phyloP scores from a whole-genome alignment of 2,329 filamentous ascomycete species.

The Fusarium falciforme region DNA sequence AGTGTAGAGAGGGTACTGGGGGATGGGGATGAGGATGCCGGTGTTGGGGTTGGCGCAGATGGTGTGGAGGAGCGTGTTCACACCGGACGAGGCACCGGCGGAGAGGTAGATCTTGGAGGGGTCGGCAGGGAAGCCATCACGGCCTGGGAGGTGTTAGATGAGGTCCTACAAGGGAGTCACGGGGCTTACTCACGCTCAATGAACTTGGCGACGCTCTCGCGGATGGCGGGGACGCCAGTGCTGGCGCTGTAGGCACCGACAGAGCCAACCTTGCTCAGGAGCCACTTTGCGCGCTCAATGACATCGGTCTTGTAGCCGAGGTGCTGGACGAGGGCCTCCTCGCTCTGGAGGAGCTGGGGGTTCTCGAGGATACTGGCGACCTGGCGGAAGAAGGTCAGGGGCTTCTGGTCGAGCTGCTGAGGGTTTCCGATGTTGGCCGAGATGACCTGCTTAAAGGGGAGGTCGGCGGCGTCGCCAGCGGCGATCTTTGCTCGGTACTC shows the following conservation, averaged over 20 bases:
- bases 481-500: slow-evolving; percentile 82
- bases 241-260: slow-evolving; percentile 98
- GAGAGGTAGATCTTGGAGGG: slow-evolving; percentile 89
- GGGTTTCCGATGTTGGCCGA: slow-evolving; percentile 99
- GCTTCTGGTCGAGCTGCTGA: slow-evolving; percentile 98
- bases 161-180: slow-evolving; percentile 58
- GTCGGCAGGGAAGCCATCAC: slow-evolving; percentile 89
- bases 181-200: slow-evolving; percentile 76
- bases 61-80: slow-evolving; percentile 91
- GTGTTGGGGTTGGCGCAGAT: slow-evolving; percentile 82
- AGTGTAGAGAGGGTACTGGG: slow-evolving; percentile 98
- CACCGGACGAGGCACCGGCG: slow-evolving; percentile 90
- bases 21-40: slow-evolving; percentile 93
- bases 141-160: slow-evolving; percentile 58
- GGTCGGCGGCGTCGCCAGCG: slow-evolving; percentile 62
- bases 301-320: slow-evolving; percentile 94
- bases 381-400: slow-evolving; percentile 98
- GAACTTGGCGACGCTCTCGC: slow-evolving; percentile 90
- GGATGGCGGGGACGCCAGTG: slow-evolving; percentile 86
- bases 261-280: slow-evolving; percentile 86
- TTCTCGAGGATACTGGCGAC: slow-evolving; percentile 94
- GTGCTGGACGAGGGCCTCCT: slow-evolving; percentile 78
- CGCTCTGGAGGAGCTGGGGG: slow-evolving; percentile 83
- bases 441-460: slow-evolving; percentile 93
- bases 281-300: slow-evolving; percentile 81